Percentiles rank a stretch among this genome's conserved stretches.
Conservation (phyloP, 2,329 filamentous ascomycete species). For the Neofusicoccum parvum region DNA sequence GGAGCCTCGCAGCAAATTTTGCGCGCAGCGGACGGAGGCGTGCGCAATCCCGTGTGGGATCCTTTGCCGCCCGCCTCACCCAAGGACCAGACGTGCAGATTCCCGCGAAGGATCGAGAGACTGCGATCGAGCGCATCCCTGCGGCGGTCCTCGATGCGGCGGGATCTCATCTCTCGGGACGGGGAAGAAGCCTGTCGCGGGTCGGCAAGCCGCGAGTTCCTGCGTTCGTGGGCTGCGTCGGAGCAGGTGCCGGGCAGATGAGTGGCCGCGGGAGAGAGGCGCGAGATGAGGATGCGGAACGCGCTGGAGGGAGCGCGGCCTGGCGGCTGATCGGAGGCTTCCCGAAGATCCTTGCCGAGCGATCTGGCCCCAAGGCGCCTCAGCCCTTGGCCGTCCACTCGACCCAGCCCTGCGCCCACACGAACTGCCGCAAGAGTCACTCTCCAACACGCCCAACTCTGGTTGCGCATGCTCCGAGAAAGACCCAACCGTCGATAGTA, state of each 20-base stretch:
- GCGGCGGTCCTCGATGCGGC: not conserved
- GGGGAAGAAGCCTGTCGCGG: not conserved
- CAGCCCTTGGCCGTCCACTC: not conserved
- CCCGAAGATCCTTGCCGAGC: not conserved
- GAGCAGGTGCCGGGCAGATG: not conserved
- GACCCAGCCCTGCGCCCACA: too few relatives aligned
- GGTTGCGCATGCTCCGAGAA: not conserved
- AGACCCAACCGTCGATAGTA: too few relatives aligned
- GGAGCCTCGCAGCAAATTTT: not conserved
- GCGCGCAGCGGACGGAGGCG: not conserved
- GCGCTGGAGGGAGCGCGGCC: not conserved
- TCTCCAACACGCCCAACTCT: not conserved
- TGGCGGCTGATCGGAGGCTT: not conserved
- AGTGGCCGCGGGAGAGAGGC: not conserved
- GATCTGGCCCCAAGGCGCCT: not conserved
- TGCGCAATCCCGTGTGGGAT: not conserved
- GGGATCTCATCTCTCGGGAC: not conserved
- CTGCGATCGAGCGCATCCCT: not conserved
- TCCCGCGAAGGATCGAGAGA: not conserved
- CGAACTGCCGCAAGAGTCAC: too few relatives aligned
- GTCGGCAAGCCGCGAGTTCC: not conserved
- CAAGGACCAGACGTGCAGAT: not conserved
- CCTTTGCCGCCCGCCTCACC: not conserved
- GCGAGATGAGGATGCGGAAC: not conserved
- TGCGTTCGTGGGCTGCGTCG: not conserved